Base-by-base conservation (phyloP, 805 yeast species). In the Torulaspora franciscae region DNA sequence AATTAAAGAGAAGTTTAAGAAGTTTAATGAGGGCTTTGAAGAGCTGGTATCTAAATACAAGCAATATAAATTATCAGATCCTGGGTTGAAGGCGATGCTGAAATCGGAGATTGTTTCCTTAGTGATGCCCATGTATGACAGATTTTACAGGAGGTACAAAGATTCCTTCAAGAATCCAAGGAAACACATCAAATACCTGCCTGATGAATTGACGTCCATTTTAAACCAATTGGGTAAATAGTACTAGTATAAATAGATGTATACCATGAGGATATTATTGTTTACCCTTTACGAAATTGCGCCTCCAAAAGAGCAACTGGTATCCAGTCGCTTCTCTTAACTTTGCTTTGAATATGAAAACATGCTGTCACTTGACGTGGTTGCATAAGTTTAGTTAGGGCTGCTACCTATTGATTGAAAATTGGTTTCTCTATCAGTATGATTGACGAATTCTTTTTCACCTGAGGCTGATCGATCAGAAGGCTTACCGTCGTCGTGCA, bases 21-120 rank as follows among this genome's bases (percentile, higher is more conserved):
- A 76, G 47, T 93, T 91, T 68, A 91, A 90, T 61, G 78, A 77
- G 24, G 83, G 82, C 35, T 85, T 93, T 60, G 98, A 93, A 43
- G 85, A 79, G 27, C 77, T 90, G 27, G 75, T 83, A 19, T 74
- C 73, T 25, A 79, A 75, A 45, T 85, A 85, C 59, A 81, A 79
- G 55, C 72, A 73, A 39, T 83, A 79, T 61, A 77, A 76, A 46
- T 73, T 88, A 37, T 76, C 81, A 7, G 95, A 88, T 59, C 73
- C 78, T 4, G 74, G 74, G 32, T 71, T 91, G 62, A 80, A 80
- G 49, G 73, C 75, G 46, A 76, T 74, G 44, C 67, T 93, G 54
- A 73, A 79, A 11, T 77, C 78, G 43, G 97, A 91, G 56, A 83
- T 84, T 13, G 57, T 81, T 22, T 59, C 81, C 28, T 79, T 88